These are phyloP conservation scores for Chytriomyces sp. DNA, from an alignment of 192 early-diverging fungal genomes.

Conservation along the genomic window DNA sequence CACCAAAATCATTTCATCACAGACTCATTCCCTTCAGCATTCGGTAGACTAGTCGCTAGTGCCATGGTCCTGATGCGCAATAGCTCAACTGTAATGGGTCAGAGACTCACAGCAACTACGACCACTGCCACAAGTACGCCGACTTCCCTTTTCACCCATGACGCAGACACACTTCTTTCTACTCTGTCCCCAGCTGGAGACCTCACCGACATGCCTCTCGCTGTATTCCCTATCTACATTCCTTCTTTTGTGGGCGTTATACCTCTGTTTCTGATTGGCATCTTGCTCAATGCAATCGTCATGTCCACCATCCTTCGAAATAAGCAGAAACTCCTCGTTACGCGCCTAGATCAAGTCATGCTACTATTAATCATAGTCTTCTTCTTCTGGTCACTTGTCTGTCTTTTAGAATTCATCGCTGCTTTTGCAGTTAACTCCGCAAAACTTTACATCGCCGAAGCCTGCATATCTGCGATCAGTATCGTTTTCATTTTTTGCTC, in stretches of 20 bases:
- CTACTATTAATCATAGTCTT: neutral
- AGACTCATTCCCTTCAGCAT: neutral
- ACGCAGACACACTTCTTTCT: neutral
- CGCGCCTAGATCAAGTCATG: slow-evolving; percentile 3
- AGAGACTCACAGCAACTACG: neutral
- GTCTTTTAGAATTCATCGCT: neutral
- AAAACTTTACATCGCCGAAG: neutral
- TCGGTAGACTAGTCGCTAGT: neutral
- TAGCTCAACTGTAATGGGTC: neutral
- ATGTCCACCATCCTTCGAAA: neutral
- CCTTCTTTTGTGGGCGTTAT: neutral
- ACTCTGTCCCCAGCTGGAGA: neutral
- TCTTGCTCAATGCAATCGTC: neutral
- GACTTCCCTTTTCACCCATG: neutral
- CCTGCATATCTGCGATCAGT: neutral
- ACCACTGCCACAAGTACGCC: neutral
- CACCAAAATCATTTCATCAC: neutral
- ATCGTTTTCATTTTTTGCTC: neutral
- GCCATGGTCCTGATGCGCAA: neutral
- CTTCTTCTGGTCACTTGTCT: neutral
- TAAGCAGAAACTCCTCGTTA: neutral
- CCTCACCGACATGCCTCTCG: neutral
- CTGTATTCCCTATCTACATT: slow-evolving; percentile 12
- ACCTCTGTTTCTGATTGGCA: neutral
- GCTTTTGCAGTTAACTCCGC: neutral